phyloP scores from a whole-genome alignment of 1,139 yeast species.

The Hansenula sp. region DNA sequence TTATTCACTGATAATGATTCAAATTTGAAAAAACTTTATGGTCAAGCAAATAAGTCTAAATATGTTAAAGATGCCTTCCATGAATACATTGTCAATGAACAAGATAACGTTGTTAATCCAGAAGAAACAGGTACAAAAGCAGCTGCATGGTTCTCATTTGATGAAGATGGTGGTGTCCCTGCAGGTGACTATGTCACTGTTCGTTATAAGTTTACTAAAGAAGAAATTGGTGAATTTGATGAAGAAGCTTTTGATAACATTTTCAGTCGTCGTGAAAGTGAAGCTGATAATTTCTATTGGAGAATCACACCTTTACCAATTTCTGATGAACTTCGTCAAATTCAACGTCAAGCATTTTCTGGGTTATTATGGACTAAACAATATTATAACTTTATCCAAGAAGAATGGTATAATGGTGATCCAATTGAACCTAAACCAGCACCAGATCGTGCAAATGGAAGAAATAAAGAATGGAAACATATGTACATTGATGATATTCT shows the following conservation, averaged over 20 bases:
- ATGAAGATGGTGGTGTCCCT: conserved; percentile 71
- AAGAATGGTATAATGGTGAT: conserved; percentile 88
- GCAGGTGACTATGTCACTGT: conserved; percentile 88
- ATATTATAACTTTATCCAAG: conserved; percentile 83
- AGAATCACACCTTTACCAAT: conserved; percentile 83
- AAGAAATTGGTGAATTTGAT: conserved; percentile 42
- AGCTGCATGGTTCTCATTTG: conserved; percentile 80
- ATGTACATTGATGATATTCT: conserved; percentile 84
- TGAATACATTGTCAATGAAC: conserved; percentile 66
- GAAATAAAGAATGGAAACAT: conserved; percentile 89
- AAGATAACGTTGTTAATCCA: conserved; percentile 64
- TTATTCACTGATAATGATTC: conserved; percentile 91
- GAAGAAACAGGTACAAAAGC: conserved; percentile 65
- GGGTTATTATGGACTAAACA: conserved; percentile 95
- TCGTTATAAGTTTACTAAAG: conserved; percentile 64
- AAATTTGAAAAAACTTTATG: conserved; percentile 64
- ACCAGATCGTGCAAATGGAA: conserved; percentile 71
- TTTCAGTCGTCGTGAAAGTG: conserved; percentile 76
- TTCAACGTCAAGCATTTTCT: conserved; percentile 93
- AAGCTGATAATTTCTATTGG: conserved; percentile 95
- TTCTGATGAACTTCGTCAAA: conserved; percentile 73
- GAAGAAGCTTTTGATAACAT: conserved; percentile 72
- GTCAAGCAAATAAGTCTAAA: conserved; percentile 48
- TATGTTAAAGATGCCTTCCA: conserved; percentile 92
- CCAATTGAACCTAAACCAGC: conserved; percentile 77